Evolutionary conservation across 2,329 filamentous ascomycete genomes (phyloP).

Genomic region (Tolypocladium album): DNA sequence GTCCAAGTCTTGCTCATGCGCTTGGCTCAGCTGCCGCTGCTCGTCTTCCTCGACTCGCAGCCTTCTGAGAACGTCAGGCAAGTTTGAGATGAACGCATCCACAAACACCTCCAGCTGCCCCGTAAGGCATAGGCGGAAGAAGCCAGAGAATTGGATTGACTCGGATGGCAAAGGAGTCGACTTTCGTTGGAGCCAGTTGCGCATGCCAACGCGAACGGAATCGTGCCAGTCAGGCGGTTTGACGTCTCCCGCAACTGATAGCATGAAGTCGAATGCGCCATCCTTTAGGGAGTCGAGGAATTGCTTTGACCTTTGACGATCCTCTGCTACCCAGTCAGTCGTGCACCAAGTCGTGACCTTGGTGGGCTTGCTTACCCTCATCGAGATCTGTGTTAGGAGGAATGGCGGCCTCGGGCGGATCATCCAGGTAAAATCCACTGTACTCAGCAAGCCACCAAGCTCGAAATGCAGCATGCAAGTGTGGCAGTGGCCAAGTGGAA

Average conservation of each 20-base stretch:
- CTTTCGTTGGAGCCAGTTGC: constrained; percentile 74
- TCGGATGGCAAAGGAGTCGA: constrained; percentile 60
- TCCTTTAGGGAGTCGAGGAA: constrained; percentile 75
- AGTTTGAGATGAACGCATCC: constrained; percentile 88
- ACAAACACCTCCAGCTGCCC: constrained; percentile 77
- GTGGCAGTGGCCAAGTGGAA: constrained; percentile 59
- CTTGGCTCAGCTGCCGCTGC: constrained; percentile 58
- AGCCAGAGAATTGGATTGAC: constrained; percentile 54
- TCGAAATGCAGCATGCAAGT: constrained; percentile 67
- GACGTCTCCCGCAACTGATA: constrained; percentile 74
- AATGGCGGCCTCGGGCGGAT: constrained; percentile 47
- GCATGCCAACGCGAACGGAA: constrained; percentile 70
- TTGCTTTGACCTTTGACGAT: constrained; percentile 57
- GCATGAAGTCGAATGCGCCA: constrained; percentile 83
- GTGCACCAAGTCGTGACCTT: neutral
- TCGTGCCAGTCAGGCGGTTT: constrained; percentile 79
- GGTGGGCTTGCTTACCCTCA: constrained; percentile 27
- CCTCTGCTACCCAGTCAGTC: constrained; percentile 38
- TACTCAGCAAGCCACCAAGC: constrained; percentile 92
- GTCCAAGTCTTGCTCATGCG: constrained; percentile 58
- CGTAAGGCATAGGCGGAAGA: constrained; percentile 65
- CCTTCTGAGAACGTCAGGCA: constrained; percentile 82
- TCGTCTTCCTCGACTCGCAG: constrained; percentile 85
- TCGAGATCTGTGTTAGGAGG: constrained; percentile 52
- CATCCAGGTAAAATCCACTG: constrained; percentile 77